Evolutionary conservation across 352 stramenopile species (phyloP).

Genomic region (Phytophthora colocasiae): DNA sequence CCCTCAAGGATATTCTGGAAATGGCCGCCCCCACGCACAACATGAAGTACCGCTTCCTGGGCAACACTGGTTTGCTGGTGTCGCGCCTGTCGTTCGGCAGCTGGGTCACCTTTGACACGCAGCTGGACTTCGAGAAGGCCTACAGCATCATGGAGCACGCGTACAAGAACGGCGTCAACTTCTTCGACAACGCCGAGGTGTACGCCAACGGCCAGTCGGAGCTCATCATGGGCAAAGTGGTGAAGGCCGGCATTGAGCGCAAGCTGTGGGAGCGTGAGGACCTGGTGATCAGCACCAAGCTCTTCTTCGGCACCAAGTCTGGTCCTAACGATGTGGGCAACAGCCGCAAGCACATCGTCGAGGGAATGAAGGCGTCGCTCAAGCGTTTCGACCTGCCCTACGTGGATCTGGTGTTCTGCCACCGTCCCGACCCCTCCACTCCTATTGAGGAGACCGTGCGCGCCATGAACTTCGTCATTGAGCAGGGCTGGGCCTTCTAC

Average conservation of each 20-base stretch:
- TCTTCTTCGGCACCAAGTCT: slow-evolving; percentile 57
- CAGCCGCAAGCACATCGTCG: slow-evolving; percentile 68
- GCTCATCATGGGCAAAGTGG: slow-evolving; percentile 62
- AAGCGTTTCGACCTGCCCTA: slow-evolving; percentile 64
- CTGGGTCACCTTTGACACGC: slow-evolving; percentile 58
- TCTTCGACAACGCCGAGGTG: slow-evolving; percentile 72
- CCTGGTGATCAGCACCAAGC: slow-evolving; percentile 74
- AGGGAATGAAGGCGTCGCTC: slow-evolving; percentile 65
- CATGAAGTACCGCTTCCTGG: slow-evolving; percentile 73
- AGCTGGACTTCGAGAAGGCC: slow-evolving; percentile 64
- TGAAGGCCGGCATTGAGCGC: slow-evolving; percentile 60
- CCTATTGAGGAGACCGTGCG: slow-evolving; percentile 80
- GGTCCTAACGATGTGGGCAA: slow-evolving; percentile 49
- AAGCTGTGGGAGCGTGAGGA: slow-evolving; percentile 58
- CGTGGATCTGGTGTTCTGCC: slow-evolving; percentile 76
- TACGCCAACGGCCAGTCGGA: slow-evolving; percentile 59
- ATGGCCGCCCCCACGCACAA: slow-evolving; percentile 37
- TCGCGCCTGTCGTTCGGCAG: slow-evolving; percentile 62
- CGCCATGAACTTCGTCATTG: slow-evolving; percentile 69
- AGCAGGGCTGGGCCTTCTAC: slow-evolving; percentile 50
- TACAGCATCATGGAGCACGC: slow-evolving; percentile 67
- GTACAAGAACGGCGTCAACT: slow-evolving; percentile 73
- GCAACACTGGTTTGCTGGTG: slow-evolving; percentile 58
- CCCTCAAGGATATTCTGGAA: background rate
- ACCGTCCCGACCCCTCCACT: slow-evolving; percentile 64